A percentile compares a stretch with the other conserved stretches of the same genome.
Conservation (phyloP, 2,329 filamentous ascomycete species). For the Arthrinium phaeospermum region DNA sequence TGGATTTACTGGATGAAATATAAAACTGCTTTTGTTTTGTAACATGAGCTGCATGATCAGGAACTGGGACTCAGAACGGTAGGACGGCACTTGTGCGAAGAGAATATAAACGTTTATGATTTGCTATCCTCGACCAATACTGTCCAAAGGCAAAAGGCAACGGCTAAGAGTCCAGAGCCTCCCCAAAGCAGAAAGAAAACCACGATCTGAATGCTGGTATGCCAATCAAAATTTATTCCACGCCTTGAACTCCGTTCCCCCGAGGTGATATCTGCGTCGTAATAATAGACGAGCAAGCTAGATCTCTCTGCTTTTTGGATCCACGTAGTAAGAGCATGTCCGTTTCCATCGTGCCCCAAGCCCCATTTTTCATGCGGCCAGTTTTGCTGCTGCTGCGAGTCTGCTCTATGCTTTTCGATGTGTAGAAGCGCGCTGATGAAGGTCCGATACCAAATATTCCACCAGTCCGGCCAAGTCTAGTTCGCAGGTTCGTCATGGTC, state of each 20-base stretch:
- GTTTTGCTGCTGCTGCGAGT: neutral
- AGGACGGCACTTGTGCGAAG: neutral
- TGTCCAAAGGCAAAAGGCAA: neutral
- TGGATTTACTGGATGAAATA: neutral
- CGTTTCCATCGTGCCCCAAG: neutral
- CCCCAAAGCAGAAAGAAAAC: neutral
- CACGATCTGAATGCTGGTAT: neutral
- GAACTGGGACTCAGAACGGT: neutral
- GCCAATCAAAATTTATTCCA: slow-evolving; percentile 17
- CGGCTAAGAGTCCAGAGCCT: neutral
- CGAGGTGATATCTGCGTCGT: neutral
- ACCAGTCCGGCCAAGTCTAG: neutral
- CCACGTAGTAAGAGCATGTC: neutral
- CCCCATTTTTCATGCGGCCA: neutral
- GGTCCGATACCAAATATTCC: neutral
- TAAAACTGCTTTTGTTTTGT: neutral
- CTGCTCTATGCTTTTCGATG: neutral
- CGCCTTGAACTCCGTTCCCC: slow-evolving; percentile 21
- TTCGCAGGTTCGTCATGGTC: neutral
- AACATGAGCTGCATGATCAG: neutral
- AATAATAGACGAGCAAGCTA: neutral
- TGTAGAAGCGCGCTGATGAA: neutral
- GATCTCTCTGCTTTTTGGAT: neutral
- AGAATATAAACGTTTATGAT: neutral
- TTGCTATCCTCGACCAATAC: neutral